Percentiles rank a stretch among this genome's conserved stretches.
Conservation (phyloP, 495 filamentous ascomycete genomes). For the Hypoxylon intermedium region DNA sequence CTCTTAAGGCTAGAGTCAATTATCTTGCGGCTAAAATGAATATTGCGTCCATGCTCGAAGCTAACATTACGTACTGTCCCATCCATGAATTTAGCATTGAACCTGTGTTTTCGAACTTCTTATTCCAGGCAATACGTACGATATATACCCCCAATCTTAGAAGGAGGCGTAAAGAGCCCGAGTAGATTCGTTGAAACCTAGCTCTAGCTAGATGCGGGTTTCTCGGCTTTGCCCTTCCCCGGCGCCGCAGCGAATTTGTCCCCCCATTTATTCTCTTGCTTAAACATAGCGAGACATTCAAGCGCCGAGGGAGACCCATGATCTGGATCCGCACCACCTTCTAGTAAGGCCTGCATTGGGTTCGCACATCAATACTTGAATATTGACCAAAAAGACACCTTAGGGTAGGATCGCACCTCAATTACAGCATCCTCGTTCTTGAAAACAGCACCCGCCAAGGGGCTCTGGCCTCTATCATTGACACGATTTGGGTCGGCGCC, state of each 20-base stretch:
- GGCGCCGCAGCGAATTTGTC: slow-evolving; percentile 53
- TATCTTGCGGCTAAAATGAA: too few species aligned
- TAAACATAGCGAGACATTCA: slow-evolving; percentile 58
- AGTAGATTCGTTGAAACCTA: background rate
- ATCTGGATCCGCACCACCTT: slow-evolving; percentile 59
- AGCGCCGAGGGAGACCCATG: slow-evolving; percentile 56
- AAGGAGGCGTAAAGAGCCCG: too few species aligned
- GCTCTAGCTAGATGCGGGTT: slow-evolving; percentile 9
- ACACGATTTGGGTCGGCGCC: slow-evolving; percentile 61
- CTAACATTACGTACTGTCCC: too few species aligned
- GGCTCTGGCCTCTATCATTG: slow-evolving; percentile 62
- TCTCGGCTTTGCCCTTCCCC: slow-evolving; percentile 49
- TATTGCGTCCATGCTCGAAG: too few species aligned
- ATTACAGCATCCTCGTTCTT: slow-evolving; percentile 60
- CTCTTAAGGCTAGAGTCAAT: too few species aligned
- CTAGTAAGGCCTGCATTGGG: slow-evolving; percentile 46
- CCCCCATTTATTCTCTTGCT: slow-evolving; percentile 58
- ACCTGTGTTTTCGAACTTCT: too few species aligned
- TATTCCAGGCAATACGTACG: too few species aligned
- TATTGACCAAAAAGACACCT: background rate
- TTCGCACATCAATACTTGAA: background rate
- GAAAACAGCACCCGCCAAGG: slow-evolving; percentile 63
- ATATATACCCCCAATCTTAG: too few species aligned
- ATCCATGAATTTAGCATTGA: too few species aligned
- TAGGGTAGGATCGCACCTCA: slow-evolving; percentile 41